Conservation (phyloP, 2,329 filamentous ascomycete genomes). For the Zymoseptoria pseudotritici region DNA sequence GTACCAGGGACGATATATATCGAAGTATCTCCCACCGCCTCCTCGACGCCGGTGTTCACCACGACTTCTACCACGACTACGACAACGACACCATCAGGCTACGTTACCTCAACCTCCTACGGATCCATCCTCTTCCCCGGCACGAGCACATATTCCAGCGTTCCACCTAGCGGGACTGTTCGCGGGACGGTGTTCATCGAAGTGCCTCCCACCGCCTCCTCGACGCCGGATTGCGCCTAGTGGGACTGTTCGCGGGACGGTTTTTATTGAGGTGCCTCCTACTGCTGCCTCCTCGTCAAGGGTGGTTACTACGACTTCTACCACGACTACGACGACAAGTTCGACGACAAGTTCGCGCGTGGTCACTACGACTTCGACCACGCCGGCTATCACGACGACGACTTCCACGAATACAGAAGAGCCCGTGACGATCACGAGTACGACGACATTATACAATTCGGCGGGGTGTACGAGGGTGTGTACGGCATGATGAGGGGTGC, state of each 20-base stretch:
- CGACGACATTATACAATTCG: not conserved
- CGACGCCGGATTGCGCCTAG: not conserved
- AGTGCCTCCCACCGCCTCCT: not conserved
- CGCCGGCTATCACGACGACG: not conserved
- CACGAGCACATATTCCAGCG: not conserved
- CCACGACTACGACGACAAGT: no score
- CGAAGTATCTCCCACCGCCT: not conserved
- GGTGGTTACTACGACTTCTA: not conserved
- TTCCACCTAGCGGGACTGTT: not conserved
- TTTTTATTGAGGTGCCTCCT: not conserved
- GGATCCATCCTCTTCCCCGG: not conserved
- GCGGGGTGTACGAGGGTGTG: not conserved
- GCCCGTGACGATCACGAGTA: not conserved
- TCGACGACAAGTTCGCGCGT: no score
- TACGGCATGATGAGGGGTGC: not conserved
- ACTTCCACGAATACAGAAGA: not conserved
- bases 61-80: no score
- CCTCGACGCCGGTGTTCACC: no score
- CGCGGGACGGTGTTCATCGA: constrained; percentile 4
- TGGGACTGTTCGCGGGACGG: no score
- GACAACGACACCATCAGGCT: not conserved
- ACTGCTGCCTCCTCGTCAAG: not conserved
- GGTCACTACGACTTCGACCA: not conserved
- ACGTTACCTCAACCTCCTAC: not conserved
- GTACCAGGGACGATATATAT: constrained; percentile 3